Evolutionary conservation across 2,329 filamentous ascomycete genomes (phyloP).

Genomic region (Endothia cerciana): DNA sequence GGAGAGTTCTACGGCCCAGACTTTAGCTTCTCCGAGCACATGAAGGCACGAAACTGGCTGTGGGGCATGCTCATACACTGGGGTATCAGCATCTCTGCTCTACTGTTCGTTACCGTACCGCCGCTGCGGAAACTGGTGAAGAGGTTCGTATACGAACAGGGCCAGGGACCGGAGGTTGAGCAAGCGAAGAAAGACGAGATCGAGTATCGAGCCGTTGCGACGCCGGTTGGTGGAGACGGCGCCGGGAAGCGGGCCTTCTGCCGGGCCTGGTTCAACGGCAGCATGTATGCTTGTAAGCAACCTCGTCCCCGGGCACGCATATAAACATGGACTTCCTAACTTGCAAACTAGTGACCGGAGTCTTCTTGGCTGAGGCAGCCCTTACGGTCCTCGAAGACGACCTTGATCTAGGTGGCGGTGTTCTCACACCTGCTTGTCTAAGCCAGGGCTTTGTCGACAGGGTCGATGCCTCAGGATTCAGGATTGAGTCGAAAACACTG

Average conservation of each 20-base stretch:
- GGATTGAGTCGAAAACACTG: constrained; percentile 58
- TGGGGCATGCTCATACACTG: constrained; percentile 56
- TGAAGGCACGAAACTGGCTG: constrained; percentile 53
- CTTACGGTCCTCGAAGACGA: constrained; percentile 67
- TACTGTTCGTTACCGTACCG: constrained; percentile 50
- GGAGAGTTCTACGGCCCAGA: constrained; percentile 62
- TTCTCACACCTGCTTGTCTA: constrained; percentile 73
- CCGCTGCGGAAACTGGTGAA: constrained; percentile 51
- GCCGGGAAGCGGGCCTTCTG: constrained; percentile 56
- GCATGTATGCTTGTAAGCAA: constrained; percentile 66
- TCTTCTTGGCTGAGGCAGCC: constrained; percentile 67
- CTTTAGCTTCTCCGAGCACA: constrained; percentile 62
- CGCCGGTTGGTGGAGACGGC: constrained; percentile 53
- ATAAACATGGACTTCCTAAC: constrained; percentile 22
- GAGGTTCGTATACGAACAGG: constrained; percentile 54
- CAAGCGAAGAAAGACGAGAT: constrained; percentile 60
- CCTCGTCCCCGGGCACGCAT: background rate
- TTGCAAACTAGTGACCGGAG: constrained; percentile 60
- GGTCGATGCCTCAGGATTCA: constrained; percentile 63
- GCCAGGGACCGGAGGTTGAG: constrained; percentile 58
- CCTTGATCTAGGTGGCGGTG: constrained; percentile 60
- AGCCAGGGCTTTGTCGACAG: constrained; percentile 70
- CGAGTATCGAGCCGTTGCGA: constrained; percentile 66
- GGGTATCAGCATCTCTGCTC: constrained; percentile 45
- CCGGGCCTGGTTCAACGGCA: constrained; percentile 60